Conservation (phyloP, 2,329 filamentous ascomycete species). For the Ceratocystis alfenasii region DNA sequence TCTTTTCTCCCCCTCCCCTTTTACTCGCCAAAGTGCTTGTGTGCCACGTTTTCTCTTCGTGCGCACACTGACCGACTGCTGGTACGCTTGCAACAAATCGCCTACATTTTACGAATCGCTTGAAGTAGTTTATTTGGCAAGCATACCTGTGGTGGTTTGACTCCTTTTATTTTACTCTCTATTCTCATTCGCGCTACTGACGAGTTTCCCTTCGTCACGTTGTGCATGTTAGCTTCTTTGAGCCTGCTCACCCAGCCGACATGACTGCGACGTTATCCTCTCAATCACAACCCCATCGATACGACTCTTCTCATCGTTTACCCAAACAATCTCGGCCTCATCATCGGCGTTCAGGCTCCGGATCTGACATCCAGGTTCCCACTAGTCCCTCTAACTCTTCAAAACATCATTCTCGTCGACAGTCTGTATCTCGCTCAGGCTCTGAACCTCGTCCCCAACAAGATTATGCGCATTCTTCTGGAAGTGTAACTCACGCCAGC, state of each 20-base stretch:
- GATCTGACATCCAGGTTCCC: constrained; percentile 13
- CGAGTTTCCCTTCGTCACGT: constrained; percentile 7
- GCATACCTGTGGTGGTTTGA: neutral
- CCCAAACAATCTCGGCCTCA: constrained; percentile 19
- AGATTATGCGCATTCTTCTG: constrained; percentile 21
- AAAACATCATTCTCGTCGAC: constrained; percentile 16
- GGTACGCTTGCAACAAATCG: neutral
- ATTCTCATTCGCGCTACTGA: neutral
- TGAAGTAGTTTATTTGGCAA: neutral
- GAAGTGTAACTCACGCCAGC: constrained; percentile 16
- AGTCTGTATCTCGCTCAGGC: constrained; percentile 18
- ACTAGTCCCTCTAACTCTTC: constrained; percentile 14
- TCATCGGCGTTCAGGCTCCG: constrained; percentile 21
- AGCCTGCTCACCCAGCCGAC: constrained; percentile 15
- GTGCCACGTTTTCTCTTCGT: constrained; percentile 8
- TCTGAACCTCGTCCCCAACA: constrained; percentile 19
- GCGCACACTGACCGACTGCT: neutral
- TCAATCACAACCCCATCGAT: constrained; percentile 20
- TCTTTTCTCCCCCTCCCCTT: neutral
- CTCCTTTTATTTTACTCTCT: neutral
- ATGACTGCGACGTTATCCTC: constrained; percentile 21
- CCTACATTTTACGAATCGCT: neutral
- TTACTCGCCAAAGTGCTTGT: neutral
- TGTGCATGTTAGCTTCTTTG: constrained; percentile 14
- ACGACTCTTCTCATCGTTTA: constrained; percentile 20